Evolutionary conservation across 2,329 filamentous ascomycete genomes (phyloP), one percentile per base, ranked within the genome.

Genomic region (Alternaria sp.): DNA sequence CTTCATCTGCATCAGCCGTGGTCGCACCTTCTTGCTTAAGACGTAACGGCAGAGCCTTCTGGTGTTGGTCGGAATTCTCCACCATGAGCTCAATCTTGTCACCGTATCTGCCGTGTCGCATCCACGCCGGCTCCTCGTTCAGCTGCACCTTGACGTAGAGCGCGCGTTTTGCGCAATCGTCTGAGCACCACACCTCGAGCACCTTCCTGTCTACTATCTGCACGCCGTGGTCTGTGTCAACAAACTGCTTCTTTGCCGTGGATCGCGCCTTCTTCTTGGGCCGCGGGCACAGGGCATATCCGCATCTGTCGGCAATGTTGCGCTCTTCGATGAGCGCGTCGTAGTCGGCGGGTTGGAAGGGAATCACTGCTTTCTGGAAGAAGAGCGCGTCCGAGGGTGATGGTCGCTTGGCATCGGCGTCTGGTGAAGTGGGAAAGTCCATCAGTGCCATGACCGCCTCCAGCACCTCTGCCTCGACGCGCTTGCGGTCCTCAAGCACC

Each of bases 61-160:
- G 63, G 44, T 72, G 70, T 21, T 73, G 71, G 7, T 67, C 66
- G 13, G 60, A 54, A 28, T 77, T 75, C 3, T 79, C 76, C 14
- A 77, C 74, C 66, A 79, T 75, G 17, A 81, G 69, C 51, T 78
- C 73, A 9, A 81, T 76, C 29, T 73, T 71, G 31, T 74, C 72
- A 11, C 70, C 71, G 40, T 72, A 67, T 6, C 75, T 76, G 28
- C 85, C 87, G 5, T 85, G 85, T 51, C 93, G 84, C 77, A 95
- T 87, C 92, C 93, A 97, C 0, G 91, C 91, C 0, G 93, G 92
- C 62, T 90, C 89, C 72, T 95, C 90, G 65, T 86, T 89, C 37
- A 98, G 85, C 81, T 99, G 95, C 24, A 96, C 90, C 72, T 93
- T 91, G 68, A 98, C 84, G 77, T 93, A 97, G 65, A 96, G 82